Base-by-base conservation (phyloP, 179 eudicot genomes). In the Gypsophila paniculata region DNA sequence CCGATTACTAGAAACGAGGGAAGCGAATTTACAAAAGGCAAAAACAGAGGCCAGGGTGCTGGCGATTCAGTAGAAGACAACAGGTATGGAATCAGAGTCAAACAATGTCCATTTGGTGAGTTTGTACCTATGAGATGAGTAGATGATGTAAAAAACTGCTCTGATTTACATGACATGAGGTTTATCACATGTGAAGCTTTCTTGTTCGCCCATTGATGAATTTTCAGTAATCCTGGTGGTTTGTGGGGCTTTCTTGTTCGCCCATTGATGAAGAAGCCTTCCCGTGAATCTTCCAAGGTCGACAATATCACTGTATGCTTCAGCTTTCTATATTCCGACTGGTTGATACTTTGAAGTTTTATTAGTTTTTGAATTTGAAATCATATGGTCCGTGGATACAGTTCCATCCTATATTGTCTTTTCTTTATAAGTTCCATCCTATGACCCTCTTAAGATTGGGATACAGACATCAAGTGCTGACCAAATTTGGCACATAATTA, bases 221-320 rank as follows among this genome's bases (percentile, higher is more conserved):
- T 55, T 72, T 59, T 69, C 61, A 78, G 83, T 78, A 81, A 79
- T 52, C 75, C 86, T 75, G 71, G 70, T 79, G 89, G 93, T 70
- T 79, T 89, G 57, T 93, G 96, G 98, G 77, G 82, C 78, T 83
- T 91, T 76, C 77, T 89, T 22, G 65, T 76, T 49, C 83, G 79
- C 61, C 81, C 76, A 54, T 80, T 86, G 25, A 62, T 49, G 80
- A 88, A 83, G 88, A 78, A 86, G 57, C 49, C 84, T 72, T 82
- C 77, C 39, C 72, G 46, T 60, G 83, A 73, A 65, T 75, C 82
- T 69, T 74, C 88, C 54, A 61, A 65, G 62, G 49, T 68, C 69
- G 75, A 77, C 49, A 76, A 79, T 75, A 71, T 64, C 69, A 77
- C 69, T 70, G 93, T 91, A 82, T 68, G 87, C 23, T 48, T 69